Base-by-base conservation (phyloP, 2,329 filamentous ascomycete species). In the Ceratocystis smalleyi region DNA sequence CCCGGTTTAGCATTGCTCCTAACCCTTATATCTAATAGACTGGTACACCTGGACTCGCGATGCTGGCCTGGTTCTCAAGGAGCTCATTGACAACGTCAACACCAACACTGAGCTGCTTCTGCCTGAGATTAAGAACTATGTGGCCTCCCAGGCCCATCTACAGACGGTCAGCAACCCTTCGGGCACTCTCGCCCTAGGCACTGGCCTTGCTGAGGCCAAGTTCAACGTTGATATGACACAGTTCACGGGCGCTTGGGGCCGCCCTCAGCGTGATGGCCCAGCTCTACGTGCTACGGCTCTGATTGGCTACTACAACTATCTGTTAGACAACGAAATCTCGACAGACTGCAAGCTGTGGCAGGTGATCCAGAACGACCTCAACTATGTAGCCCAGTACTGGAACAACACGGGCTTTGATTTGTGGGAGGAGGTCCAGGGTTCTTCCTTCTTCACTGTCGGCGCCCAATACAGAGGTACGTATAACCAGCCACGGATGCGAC, bases 1-100 rank as follows among this genome's bases (percentile, higher is more conserved):
- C 27, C 17, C 10, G 24, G 15, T 5, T 30, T 54, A 54, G 22
- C 43, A 17, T 19, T 19, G 15, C 19, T 54, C 7, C 19, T 27
- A 8, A 17, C 61, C 27, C 2, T 17, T 15, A 17, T 19, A 22
- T 51, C n/a, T n/a, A 7, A 6, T 57, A 89, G 86, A 91, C 73
- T 91, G 81, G 71, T 91, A 84, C 70, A 89, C 86, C 0, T 92
- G 88, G 88, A 89, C 85, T 1, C 77, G 88, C 70, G 88, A 92
- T 72, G 81, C 85, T 17, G 86, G 84, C 27, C 77, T 91, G 35
- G 83, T 83, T 1, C 82, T 87, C 75, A 89, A 89, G 74, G 76
- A 77, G 27, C 74, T 91, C 17, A 77, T 87, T 7, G 88, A 91
- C 69, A 77, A 90, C 71, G 47, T 67, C 22, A 71, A 75, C 57